phyloP scores from a whole-genome alignment of 2,329 filamentous ascomycete genomes.

The Pyricularia grisea region DNA sequence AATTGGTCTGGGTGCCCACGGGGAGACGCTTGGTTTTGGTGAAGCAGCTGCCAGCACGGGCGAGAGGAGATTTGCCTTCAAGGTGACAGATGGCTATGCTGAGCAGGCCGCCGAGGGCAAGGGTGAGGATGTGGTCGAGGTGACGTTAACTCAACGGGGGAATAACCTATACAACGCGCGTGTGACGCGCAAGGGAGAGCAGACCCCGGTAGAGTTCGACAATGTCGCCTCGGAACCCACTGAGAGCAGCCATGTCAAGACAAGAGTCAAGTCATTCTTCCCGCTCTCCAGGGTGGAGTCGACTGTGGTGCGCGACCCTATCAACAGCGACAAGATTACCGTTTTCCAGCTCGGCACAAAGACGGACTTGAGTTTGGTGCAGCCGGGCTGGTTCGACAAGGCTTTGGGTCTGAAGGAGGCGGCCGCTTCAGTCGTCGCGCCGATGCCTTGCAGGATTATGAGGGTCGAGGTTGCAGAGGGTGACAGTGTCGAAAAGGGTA shows the following conservation, averaged over 20 bases:
- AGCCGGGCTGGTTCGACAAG: slow-evolving; percentile 76
- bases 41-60: slow-evolving; percentile 25
- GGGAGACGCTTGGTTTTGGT: slow-evolving; percentile 46
- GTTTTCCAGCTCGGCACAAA: slow-evolving; percentile 65
- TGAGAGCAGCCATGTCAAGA: slow-evolving; percentile 14
- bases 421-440: slow-evolving; percentile 74
- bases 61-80: slow-evolving; percentile 40
- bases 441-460: slow-evolving; percentile 96
- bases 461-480: slow-evolving; percentile 82
- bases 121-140: slow-evolving; percentile 40
- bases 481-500: slow-evolving; percentile 72
- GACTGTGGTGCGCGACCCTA: slow-evolving; percentile 56
- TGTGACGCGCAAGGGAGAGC: slow-evolving; percentile 31
- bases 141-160: slow-evolving; percentile 37
- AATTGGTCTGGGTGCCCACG: slow-evolving; percentile 27
- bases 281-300: slow-evolving; percentile 70
- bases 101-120: slow-evolving; percentile 43
- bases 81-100: slow-evolving; percentile 50
- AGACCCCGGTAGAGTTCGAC: slow-evolving; percentile 28
- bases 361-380: slow-evolving; percentile 46
- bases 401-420: slow-evolving; percentile 75
- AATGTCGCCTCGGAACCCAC: slow-evolving; percentile 26
- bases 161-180: slow-evolving; percentile 35
- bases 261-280: slow-evolving; percentile 62
- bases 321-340: slow-evolving; percentile 49